Conservation (phyloP, 768 basidiomycete genomes). For the Heimioporus sp. region DNA sequence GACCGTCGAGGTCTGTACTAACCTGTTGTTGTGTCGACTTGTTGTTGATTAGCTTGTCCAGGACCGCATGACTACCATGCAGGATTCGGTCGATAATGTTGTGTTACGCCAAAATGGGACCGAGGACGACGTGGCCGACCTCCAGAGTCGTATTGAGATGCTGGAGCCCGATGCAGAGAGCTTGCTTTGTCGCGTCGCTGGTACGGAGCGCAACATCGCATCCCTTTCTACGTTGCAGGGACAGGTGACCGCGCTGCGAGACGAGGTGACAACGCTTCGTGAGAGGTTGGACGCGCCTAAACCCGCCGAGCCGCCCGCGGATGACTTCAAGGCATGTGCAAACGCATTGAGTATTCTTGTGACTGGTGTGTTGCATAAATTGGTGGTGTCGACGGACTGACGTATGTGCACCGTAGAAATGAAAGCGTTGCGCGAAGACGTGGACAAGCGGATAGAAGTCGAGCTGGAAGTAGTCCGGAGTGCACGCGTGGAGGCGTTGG, state of each 20-base stretch:
- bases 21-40: neutral
- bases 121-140: constrained; percentile 31
- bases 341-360: constrained; percentile 38
- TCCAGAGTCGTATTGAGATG: constrained; percentile 37
- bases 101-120: constrained; percentile 22
- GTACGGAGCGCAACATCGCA: constrained; percentile 31
- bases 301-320: constrained; percentile 8
- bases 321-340: constrained; percentile 31
- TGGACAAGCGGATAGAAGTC: constrained; percentile 44
- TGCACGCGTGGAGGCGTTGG: constrained; percentile 39
- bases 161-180: constrained; percentile 36
- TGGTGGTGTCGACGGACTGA: neutral
- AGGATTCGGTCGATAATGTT: constrained; percentile 16
- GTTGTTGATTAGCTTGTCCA: constrained; percentile 5
- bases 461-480: constrained; percentile 45
- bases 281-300: constrained; percentile 18
- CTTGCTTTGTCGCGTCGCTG: constrained; percentile 25
- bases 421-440: constrained; percentile 40
- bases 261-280: constrained; percentile 19
- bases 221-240: constrained; percentile 26
- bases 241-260: constrained; percentile 20
- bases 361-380: constrained; percentile 34
- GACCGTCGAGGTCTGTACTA: constrained; percentile 17
- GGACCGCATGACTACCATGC: constrained; percentile 25
- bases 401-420: constrained; percentile 36